Evolutionary conservation across 2,329 filamentous ascomycete genomes (phyloP), one percentile per base, ranked within the genome.

Genomic region (Xylaria sp.): DNA sequence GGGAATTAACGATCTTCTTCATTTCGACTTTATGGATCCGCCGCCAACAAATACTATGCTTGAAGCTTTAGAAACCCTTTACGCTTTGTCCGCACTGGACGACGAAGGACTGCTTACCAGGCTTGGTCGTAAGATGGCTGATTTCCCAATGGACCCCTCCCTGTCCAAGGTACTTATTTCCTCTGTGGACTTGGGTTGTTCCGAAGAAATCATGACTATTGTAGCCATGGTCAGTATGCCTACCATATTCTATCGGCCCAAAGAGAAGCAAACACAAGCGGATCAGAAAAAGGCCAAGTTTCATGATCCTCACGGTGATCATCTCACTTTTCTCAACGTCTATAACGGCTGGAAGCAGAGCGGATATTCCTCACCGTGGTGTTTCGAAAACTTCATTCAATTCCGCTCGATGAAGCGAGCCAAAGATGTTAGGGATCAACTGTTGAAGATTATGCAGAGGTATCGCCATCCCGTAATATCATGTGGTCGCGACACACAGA

Each of bases 21-120:
- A 97, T 78, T 99, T 99, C 77, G 95, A 98, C 81, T 99, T 99
- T 76, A 98, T 99, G 95, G 96, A 99, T 76, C 94, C 96, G 0
- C 96, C 96, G 0, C 96, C 96, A 0, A 96, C 96, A 37, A 98
- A 98, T 77, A 98, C 96, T 13, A 98, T 98, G 94, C 87, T 99
- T 72, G 97, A 94, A 59, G 96, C 96, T 0, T 84, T 99, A 3
- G 97, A 99, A 81, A 96, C 98, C 78, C 86, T 99, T 0, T 99
- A 99, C 77, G 94, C 94, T 0, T 84, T 99, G 12, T 94, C 92
- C 3, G 95, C 95, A 0, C 86, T 99, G 0, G 96, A 99, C 73
- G 95, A 99, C 76, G 96, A 99, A 86, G 96, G 96, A 15, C 86
- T 99, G 0, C 84, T 99, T 1, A 99, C 96, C 0, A 90, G 96